Evolutionary conservation across 768 basidiomycete genomes (phyloP), one percentile per base, ranked within the genome.

Genomic region (Boletus eberwhitei): DNA sequence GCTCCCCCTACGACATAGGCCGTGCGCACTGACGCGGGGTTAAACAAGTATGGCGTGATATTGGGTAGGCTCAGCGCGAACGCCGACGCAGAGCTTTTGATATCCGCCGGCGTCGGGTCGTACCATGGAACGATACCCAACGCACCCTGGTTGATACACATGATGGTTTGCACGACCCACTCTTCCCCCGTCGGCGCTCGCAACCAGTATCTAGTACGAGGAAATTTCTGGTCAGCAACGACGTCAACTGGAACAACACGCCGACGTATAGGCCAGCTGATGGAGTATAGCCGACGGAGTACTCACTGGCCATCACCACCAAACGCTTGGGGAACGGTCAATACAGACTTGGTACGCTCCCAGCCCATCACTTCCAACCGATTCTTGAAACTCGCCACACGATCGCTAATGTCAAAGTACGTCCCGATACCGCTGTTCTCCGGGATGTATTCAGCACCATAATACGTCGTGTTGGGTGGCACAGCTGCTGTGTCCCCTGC

Each of bases 301-400:
- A 76, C 73, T 69, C 58, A 65, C 60, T 57, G 42, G 50, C 36
- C 16, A 7, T 14, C 62, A 4, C 26, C 64, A 26, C 87, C 87
- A 64, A 92, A 92, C 0, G 79, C 88, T 68, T 92, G 90, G 0
- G 88, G 87, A 1, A 91, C 89, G 2, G 84, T 83, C 90, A 89
- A 91, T 0, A 90, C 77, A 1, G 85, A 79, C 64, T 87, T 85
- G 6, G 77, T 81, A 12, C 81, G 73, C 58, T 85, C 83, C 83
- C 87, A 87, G 2, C 86, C 87, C 57, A 85, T 79, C 45, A 80
- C 74, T 55, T 81, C 78, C 16, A 86, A 61, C 21, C 87, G 76
- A 46, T 83, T 72, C 45, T 71, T 71, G 70, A 85, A 90, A 54
- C 85, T 77, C 47, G 87, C 83, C 74, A 90, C 82, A 32, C 88